Evolutionary conservation across 768 basidiomycete species (phyloP).

Genomic region (Leccinum aurantiacum): DNA sequence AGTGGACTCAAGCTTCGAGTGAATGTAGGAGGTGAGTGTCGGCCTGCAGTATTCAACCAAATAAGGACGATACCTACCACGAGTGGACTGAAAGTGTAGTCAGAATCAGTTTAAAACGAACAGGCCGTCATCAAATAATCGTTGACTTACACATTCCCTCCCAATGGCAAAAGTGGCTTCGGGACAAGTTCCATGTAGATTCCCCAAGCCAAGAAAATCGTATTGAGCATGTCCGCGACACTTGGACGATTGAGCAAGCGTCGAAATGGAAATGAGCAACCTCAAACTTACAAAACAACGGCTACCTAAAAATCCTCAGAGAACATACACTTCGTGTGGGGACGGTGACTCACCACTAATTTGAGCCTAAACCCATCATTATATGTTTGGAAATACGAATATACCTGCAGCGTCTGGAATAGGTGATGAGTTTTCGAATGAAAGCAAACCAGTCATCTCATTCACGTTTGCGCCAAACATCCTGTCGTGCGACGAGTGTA

Average conservation of each 20-base stretch:
- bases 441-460: neutral
- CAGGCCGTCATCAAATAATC: neutral
- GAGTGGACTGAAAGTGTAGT: slow-evolving; percentile 6
- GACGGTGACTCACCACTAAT: slow-evolving; percentile 6
- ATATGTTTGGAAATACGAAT: slow-evolving; percentile 11
- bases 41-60: neutral
- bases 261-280: neutral
- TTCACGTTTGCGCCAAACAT: slow-evolving; percentile 16
- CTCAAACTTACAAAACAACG: slow-evolving; percentile 5
- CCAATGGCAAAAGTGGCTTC: slow-evolving; percentile 1
- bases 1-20: slow-evolving; percentile 13
- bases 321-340: neutral
- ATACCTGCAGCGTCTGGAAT: slow-evolving; percentile 11
- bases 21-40: neutral
- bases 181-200: slow-evolving; percentile 10
- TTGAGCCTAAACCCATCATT: slow-evolving; percentile 5
- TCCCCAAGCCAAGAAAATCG: slow-evolving; percentile 11
- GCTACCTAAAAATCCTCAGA: slow-evolving; percentile 2
- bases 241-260: neutral
- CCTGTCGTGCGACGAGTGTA: neutral
- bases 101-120: neutral
- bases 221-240: slow-evolving; percentile 15
- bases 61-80: slow-evolving; percentile 7
- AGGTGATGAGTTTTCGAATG: neutral
- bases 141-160: slow-evolving; percentile 8